These are phyloP conservation scores for Chaetomiaceae sp. DNA, from an alignment of 2,329 filamentous ascomycete genomes.

Conservation along the genomic window DNA sequence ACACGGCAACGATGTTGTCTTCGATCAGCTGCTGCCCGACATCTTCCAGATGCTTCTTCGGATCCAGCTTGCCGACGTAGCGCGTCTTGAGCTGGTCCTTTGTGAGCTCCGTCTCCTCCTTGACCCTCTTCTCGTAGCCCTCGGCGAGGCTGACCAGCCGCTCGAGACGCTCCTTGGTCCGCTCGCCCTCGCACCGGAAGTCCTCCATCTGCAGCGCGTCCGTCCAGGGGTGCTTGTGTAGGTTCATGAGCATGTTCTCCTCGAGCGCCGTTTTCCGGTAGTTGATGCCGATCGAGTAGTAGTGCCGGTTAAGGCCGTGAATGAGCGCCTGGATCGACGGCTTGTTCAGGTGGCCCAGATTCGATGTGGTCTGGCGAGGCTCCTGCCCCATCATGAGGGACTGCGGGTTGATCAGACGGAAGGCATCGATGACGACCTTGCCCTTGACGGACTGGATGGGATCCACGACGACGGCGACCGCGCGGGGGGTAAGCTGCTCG, in stretches of 20 bases:
- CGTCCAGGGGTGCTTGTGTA: slow-evolving; percentile 99
- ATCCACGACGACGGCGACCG: slow-evolving; percentile 95
- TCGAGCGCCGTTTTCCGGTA: slow-evolving; percentile 96
- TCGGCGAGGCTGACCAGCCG: slow-evolving; percentile 85
- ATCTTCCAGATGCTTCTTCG: slow-evolving; percentile 98
- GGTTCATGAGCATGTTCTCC: slow-evolving; percentile 99
- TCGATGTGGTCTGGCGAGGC: slow-evolving; percentile 94
- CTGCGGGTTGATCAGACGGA: slow-evolving; percentile 97
- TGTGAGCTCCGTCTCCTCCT: slow-evolving; percentile 94
- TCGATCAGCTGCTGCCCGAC: slow-evolving; percentile 96
- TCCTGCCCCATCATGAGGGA: slow-evolving; percentile 97
- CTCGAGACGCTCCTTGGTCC: slow-evolving; percentile 85
- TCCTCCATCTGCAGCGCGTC: slow-evolving; percentile 96
- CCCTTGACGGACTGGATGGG: slow-evolving; percentile 99
- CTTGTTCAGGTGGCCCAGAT: slow-evolving; percentile 97
- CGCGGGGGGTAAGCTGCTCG: slow-evolving; percentile 93
- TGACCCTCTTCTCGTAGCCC: slow-evolving; percentile 97
- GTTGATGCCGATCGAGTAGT: slow-evolving; percentile 98
- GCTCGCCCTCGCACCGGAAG: slow-evolving; percentile 76
- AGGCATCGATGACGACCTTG: slow-evolving; percentile 98
- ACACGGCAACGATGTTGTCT: slow-evolving; percentile 99
- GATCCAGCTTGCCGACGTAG: slow-evolving; percentile 97
- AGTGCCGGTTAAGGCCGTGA: slow-evolving; percentile 95
- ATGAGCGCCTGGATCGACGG: slow-evolving; percentile 99
- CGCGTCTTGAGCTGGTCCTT: slow-evolving; percentile 98